Evolutionary conservation across 441 rosid species (phyloP), one percentile per base, ranked within the genome.

Genomic region (Bocquillonia castaneifolia): DNA sequence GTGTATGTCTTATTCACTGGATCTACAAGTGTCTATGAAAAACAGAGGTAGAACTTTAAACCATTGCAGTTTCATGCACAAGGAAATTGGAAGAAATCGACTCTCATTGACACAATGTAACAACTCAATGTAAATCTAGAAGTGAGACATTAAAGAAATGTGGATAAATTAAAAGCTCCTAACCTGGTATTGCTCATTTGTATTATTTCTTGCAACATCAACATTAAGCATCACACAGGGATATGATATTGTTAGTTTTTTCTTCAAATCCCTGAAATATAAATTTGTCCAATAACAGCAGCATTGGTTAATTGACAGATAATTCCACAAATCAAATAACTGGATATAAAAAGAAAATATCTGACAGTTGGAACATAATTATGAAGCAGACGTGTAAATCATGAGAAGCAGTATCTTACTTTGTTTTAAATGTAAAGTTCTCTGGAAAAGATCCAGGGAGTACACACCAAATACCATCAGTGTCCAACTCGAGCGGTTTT

Each of bases 201-300:
- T 94, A 76, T 94, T 92, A 78, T 94, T 92, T 74, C 86, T 81
- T n/a, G 95, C 95, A 55, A 94, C 92, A 78, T 94, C 99, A 75
- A 90, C 98, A 75, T 94, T 92, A 64, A 94, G 98, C 98, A 94
- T 92, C 64, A 94, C 95, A 78, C 99, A 94, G 3, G 99, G 99
- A 83, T 94, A 94, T 39, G 99, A 92, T 77, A 94, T 92, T 36
- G 96, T 87, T 63, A 90, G 76, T 83, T 90, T 92, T 81, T 90
- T 90, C 92, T 81, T 89, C 70, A 64, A 72, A 79, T 94, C 97
- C 77, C 97, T 93, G 82, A 78, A 72, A 75, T 61, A 71, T 20
- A 72, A 29, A 55, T 71, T 79, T 72, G 52, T 59, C 74, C 74
- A 48, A 72, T 51, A 54, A 72, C 58, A 48, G 74, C 76, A 80